Evolutionary conservation across 1,284 basidiomycete species (phyloP).

Genomic region (Ceratorhiza oryzae-sativae): DNA sequence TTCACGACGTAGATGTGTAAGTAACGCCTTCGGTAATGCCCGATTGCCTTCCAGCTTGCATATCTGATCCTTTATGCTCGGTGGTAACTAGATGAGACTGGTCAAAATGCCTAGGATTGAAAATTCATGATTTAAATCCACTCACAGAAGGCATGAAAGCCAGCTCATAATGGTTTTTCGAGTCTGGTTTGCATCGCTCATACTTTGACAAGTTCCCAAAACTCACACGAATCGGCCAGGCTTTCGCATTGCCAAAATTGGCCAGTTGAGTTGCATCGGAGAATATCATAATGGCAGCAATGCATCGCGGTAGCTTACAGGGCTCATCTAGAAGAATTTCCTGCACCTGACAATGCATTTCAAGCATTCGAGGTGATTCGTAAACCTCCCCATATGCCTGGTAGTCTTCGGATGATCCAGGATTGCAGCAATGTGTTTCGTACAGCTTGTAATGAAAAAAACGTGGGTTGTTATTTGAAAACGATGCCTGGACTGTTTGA

Average conservation of each 20-base stretch:
- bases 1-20: slow-evolving; percentile 50
- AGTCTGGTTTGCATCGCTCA: slow-evolving; percentile 44
- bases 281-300: slow-evolving; percentile 50
- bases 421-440: background rate
- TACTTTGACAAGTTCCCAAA: slow-evolving; percentile 51
- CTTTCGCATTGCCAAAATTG: slow-evolving; percentile 48
- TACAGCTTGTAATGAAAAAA: slow-evolving; percentile 24
- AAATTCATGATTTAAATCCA: background rate
- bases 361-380: slow-evolving; percentile 1
- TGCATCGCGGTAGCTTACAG: slow-evolving; percentile 45
- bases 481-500: background rate
- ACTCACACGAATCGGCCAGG: slow-evolving; percentile 50
- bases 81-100: slow-evolving; percentile 46
- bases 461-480: background rate
- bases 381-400: background rate
- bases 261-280: slow-evolving; percentile 53
- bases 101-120: too few relatives aligned
- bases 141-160: slow-evolving; percentile 50
- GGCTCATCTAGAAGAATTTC: slow-evolving; percentile 40
- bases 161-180: slow-evolving; percentile 46
- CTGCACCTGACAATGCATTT: background rate
- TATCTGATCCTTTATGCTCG: slow-evolving; percentile 42
- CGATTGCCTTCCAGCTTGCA: background rate
- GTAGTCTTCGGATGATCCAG: background rate
- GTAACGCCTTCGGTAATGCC: slow-evolving; percentile 37